Percentiles rank a stretch among this genome's conserved stretches.
These are phyloP conservation scores for Debaryomycetaceae sp. DNA, from an alignment of 1,139 yeast species.

Conservation along the genomic window DNA sequence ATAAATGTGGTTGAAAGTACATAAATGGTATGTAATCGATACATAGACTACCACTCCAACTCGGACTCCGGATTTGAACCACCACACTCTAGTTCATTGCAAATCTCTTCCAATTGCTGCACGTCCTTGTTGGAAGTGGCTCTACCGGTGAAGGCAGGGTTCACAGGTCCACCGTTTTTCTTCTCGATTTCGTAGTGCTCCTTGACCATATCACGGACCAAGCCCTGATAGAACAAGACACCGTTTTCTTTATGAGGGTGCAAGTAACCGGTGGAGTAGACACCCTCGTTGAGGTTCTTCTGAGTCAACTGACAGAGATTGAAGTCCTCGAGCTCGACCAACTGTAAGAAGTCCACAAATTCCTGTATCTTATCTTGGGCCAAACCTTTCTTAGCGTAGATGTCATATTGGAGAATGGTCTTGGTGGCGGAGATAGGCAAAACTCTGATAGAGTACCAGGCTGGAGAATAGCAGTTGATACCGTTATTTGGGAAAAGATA, in stretches of 20 bases:
- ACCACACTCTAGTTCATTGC: conserved; percentile 47
- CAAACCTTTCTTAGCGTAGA: conserved; percentile 58
- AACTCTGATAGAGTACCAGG: conserved; percentile 62
- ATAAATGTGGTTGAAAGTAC: too few relatives aligned
- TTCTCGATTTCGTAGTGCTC: conserved; percentile 47
- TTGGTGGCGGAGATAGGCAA: conserved; percentile 50
- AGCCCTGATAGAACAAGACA: conserved; percentile 52
- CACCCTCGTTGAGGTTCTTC: conserved; percentile 56
- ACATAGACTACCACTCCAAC: background rate
- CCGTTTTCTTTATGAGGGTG: conserved; percentile 60
- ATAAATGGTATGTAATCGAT: too few relatives aligned
- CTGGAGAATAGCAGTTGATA: conserved; percentile 61
- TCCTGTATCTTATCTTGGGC: conserved; percentile 50
- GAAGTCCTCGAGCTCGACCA: conserved; percentile 59
- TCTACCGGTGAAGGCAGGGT: conserved; percentile 49
- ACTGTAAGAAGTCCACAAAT: conserved; percentile 59
- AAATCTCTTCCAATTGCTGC: conserved; percentile 47
- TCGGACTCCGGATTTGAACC: conserved; percentile 11
- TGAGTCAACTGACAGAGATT: conserved; percentile 57
- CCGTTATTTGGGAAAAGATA: conserved; percentile 59
- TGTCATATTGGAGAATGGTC: conserved; percentile 57
- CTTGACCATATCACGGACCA: conserved; percentile 58
- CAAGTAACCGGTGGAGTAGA: conserved; percentile 53
- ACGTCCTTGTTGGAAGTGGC: conserved; percentile 38
- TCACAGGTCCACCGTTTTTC: conserved; percentile 40